Evolutionary conservation across 345 rosid genomes (phyloP), one percentile per base, ranked within the genome.

Genomic region (Rhodamnia argentea): DNA sequence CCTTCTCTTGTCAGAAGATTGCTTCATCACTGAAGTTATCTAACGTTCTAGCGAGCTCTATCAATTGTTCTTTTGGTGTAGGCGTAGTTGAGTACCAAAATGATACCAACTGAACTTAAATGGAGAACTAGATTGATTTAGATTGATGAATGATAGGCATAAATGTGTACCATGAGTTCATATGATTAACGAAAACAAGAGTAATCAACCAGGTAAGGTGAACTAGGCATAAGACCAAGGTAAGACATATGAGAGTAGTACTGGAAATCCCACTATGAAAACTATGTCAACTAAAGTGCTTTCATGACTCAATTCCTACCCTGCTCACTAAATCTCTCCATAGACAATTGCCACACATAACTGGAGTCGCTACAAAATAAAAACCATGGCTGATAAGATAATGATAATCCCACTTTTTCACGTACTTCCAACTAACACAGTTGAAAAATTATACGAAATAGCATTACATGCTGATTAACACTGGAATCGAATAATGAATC

Each of bases 181-280:
- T 91, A 85, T 5, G 95, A 94, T 1, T 96, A 94, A 37, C 90
- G 93, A 90, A 85, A 95, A 88, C 94, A 95, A 4, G 95, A 90
- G 59, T 92, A 95, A 83, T 94, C 94, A 3, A 95, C 86, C 52
- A 92, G 91, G 85, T 89, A 94, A 47, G 83, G 89, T 13, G 94
- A 86, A 11, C 89, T 87, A 23, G 94, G 93, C 5, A 91, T 78
- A 76, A 90, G 87, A 78, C 88, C 88, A 54, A 94, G 92, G 86
- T 87, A 89, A 89, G 84, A 89, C 32, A 23, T 90, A 90, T 5
- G 91, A 44, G 22, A 91, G 86, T 4, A 90, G 50, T 37, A 84
- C 83, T 12, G 89, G 37, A 18, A 93, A 75, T 16, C 83, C 89
- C 12, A 84, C 53, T 0, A 91, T 26, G 83, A 86, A 86, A 26